A percentile compares a stretch with the other conserved stretches of the same genome.
These are phyloP conservation scores for Suhomyces canberraensis DNA, from an alignment of 805 yeast genomes.

Conservation along the genomic window DNA sequence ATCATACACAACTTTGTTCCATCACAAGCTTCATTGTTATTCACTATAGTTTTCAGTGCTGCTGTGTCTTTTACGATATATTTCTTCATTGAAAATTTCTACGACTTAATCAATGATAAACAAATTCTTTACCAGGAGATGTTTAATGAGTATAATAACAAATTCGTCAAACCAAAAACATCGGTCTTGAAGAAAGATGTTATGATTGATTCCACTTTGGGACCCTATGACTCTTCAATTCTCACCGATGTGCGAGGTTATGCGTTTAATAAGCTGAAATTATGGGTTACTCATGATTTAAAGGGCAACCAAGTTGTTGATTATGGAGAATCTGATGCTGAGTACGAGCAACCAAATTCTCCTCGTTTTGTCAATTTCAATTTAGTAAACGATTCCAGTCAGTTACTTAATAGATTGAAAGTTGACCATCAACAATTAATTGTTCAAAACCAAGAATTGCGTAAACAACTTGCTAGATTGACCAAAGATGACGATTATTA, in stretches of 20 bases:
- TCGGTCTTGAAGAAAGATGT: constrained; percentile 55
- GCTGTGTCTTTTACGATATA: constrained; percentile 20
- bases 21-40: constrained; percentile 6
- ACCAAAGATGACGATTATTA: background rate
- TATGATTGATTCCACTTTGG: constrained; percentile 53
- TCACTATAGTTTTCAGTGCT: constrained; percentile 18
- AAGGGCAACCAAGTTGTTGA: constrained; percentile 32
- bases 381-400: constrained; percentile 10
- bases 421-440: constrained; percentile 11
- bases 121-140: constrained; percentile 58
- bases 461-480: constrained; percentile 7
- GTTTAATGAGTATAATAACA: constrained; percentile 58
- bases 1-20: constrained; percentile 30
- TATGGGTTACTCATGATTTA: constrained; percentile 52
- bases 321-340: constrained; percentile 7
- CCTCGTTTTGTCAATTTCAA: constrained; percentile 4
- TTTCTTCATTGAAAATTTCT: constrained; percentile 43
- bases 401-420: constrained; percentile 8
- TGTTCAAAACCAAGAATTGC: constrained; percentile 9
- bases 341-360: constrained; percentile 4
- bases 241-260: constrained; percentile 23
- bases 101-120: constrained; percentile 53
- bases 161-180: constrained; percentile 58
- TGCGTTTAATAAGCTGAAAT: constrained; percentile 32
- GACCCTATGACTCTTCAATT: constrained; percentile 22